Evolutionary conservation across 345 rosid species (phyloP), one percentile per base, ranked within the genome.

Genomic region (Euphorbia tirucalli): DNA sequence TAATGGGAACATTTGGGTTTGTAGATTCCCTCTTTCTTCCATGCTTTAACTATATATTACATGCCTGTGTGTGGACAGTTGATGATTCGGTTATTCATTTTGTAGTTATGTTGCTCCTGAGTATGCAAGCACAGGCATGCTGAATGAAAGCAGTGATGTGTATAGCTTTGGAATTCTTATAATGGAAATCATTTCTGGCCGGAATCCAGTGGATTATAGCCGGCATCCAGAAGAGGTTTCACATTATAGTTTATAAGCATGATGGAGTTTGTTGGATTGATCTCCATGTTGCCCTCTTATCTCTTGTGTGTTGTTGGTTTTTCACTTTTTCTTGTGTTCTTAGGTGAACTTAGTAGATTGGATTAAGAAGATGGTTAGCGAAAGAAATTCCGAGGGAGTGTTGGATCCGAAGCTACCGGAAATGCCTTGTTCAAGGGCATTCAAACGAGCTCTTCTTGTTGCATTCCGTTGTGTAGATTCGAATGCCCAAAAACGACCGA

Each of bases 1-100:
- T 93, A 46, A 93, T 93, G 98, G 98, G 98, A 75, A 93, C 98
- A 49, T 93, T 93, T 30, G 98, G 98, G 98, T 93, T 31, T 31
- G 91, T 79, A 73, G 48, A 67, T 2, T 65, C 60, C 61, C 48
- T 61, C 24, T 27, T 13, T 18, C 32, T 75, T 28, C 3, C 61
- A 30, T 27, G 6, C 35, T 22, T 10, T 35, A 30, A 54, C 59
- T 48, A 1, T 6, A 7, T 63, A 41, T 31, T 21, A 30, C 21
- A 1, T 9, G 9, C n/a, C 2, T 14, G 10, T 65, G 37, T 21
- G 18, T 65, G 57, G 13, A n/a, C 7, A 24, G 61, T 21, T 54
- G 43, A 69, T 49, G 13, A 22, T 32, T 70, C 18, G 7, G 46
- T 61, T 65, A 1, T 71, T 30, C 54, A 24, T 55, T 82, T 70